Evolutionary conservation across 2,329 filamentous ascomycete genomes (phyloP).

Genomic region (Exophiala calicioides): DNA sequence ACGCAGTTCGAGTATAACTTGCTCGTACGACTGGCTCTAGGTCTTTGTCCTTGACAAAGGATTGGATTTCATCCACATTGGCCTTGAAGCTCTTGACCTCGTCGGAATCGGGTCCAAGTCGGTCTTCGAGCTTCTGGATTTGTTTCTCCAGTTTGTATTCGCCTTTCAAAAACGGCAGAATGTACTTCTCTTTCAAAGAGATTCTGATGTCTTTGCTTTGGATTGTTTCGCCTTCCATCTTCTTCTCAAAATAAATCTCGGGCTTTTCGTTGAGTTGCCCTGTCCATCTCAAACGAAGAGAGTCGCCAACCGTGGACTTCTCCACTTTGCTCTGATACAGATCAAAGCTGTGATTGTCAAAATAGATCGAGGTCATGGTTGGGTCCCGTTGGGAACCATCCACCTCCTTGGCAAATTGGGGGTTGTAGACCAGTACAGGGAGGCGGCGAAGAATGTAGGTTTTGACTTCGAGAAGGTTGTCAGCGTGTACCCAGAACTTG

Average conservation of each 20-base stretch:
- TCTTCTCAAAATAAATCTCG: conserved; percentile 85
- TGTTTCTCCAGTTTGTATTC: conserved; percentile 92
- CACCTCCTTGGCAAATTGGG: conserved; percentile 77
- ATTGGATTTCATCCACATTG: conserved; percentile 74
- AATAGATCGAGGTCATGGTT: conserved; percentile 92
- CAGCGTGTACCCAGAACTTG: conserved; percentile 96
- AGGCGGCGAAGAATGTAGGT: conserved; percentile 89
- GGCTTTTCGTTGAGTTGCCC: conserved; percentile 77
- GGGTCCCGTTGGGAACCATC: conserved; percentile 78
- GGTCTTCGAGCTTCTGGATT: conserved; percentile 77
- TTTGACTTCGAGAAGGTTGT: conserved; percentile 96
- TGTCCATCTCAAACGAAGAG: conserved; percentile 87
- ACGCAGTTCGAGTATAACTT: conserved; percentile 91
- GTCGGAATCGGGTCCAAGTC: conserved; percentile 66
- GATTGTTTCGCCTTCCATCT: conserved; percentile 75
- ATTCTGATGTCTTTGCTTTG: conserved; percentile 78
- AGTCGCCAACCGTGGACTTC: conserved; percentile 72
- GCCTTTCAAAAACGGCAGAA: conserved; percentile 81
- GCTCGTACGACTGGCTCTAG: conserved; percentile 84
- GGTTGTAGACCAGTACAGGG: conserved; percentile 89
- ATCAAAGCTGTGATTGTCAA: conserved; percentile 83
- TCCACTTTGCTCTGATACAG: conserved; percentile 86
- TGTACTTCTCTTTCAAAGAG: conserved; percentile 89
- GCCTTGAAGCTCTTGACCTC: conserved; percentile 69
- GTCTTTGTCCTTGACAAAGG: conserved; percentile 73